Base-by-base conservation (phyloP, 768 basidiomycete genomes). In the Collybia mongolica region DNA sequence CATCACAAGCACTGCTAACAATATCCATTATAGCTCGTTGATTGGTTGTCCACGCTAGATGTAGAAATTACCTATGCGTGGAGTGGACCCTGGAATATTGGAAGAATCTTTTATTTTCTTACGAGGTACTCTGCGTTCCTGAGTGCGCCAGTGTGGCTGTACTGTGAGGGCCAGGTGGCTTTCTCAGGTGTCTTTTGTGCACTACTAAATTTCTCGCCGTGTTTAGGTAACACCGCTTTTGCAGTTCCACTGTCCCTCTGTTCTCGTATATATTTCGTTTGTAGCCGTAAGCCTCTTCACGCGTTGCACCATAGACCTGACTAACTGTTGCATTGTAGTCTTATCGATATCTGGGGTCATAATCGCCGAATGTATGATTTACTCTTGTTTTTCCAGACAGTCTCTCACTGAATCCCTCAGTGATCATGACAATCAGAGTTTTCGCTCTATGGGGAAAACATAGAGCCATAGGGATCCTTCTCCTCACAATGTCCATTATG, bases 121-220 rank as follows among this genome's bases (percentile, higher is more conserved):
- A 47, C 37, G n/a, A 36, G 46, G 22, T 47, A 47, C 39, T 18
- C 15, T n/a, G 46, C 26, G 15, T 46, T 46, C 36, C 6, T 46
- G 11, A 38, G 39, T 15, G 20, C 17, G 5, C 24, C n/a, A n/a
- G 23, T 47, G 5, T 26, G n/a, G 20, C 28, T 47, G 37, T 47
- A 47, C 23, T 39, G 46, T 47, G 23, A 12, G 37, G 24, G 11
- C 32, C 32, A 32, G 11, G 11, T 14, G 11, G 11, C 3, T 32
- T 14, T 32, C 5, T 9, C 5, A 28, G 32, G 32, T 3, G 14
- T 9, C 7, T 32, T 32, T 9, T 32, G 32, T 14, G 6, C 32
- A 9, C 3, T 32, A 32, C 32, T 32, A 9, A 32, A 6, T 32
- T 9, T 3, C 11, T 9, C 5, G 2, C 32, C 14, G 11, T 32